Conservation (phyloP, 192 early-diverging fungal genomes). For the Lunasporangiospora selenospora region DNA sequence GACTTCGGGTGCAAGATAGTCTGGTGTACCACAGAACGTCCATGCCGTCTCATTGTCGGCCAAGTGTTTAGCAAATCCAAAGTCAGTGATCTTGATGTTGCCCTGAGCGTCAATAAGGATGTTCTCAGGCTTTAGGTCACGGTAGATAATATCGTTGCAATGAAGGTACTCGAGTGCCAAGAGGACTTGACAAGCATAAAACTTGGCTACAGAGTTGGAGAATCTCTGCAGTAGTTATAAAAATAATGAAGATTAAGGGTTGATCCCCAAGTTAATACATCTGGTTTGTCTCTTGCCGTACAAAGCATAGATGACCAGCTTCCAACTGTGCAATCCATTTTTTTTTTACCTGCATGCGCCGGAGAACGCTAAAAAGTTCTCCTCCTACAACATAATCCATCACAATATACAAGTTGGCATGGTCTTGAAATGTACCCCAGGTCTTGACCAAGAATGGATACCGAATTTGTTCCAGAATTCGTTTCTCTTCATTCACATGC, state of each 20-base stretch:
- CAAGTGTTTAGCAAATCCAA: slow-evolving; percentile 88
- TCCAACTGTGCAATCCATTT: too few relatives aligned
- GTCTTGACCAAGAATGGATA: slow-evolving; percentile 94
- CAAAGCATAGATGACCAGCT: neutral
- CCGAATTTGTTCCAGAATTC: slow-evolving; percentile 84
- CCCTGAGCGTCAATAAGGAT: slow-evolving; percentile 77
- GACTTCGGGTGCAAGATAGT: slow-evolving; percentile 74
- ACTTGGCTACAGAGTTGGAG: slow-evolving; percentile 73
- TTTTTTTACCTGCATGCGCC: slow-evolving; percentile 77
- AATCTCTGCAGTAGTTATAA: slow-evolving; percentile 56
- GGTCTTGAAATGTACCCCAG: slow-evolving; percentile 95
- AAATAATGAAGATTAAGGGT: neutral
- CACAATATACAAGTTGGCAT: slow-evolving; percentile 87
- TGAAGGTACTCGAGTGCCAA: slow-evolving; percentile 84
- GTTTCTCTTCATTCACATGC: slow-evolving; percentile 96
- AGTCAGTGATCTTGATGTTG: slow-evolving; percentile 86
- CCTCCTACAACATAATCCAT: slow-evolving; percentile 97
- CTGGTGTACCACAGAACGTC: slow-evolving; percentile 89
- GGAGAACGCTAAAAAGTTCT: slow-evolving; percentile 82
- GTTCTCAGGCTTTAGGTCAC: slow-evolving; percentile 86
- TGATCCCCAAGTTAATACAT: too few relatives aligned
- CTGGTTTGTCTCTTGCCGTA: too few relatives aligned
- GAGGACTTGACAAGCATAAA: slow-evolving; percentile 79
- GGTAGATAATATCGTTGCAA: slow-evolving; percentile 76
- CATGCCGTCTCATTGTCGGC: slow-evolving; percentile 75